phyloP scores from a whole-genome alignment of 768 basidiomycete species.

The Tricholoma terreum region DNA sequence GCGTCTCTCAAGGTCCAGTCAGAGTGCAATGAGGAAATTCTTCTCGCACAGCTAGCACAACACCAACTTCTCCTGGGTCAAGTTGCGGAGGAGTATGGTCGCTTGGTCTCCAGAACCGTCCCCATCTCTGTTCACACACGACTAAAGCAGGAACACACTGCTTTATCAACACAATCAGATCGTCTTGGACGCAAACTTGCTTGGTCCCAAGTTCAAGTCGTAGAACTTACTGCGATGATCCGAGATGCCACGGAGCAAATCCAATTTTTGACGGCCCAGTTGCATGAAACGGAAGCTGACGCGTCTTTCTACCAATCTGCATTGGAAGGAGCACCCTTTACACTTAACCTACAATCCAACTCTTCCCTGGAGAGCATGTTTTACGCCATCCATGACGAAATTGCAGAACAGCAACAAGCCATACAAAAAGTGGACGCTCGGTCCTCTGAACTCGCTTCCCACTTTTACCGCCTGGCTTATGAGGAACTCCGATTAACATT shows the following conservation, averaged over 20 bases:
- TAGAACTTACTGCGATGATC: conserved; percentile 60
- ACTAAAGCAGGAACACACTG: conserved; percentile 39
- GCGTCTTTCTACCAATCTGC: conserved; percentile 21
- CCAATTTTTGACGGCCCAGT: conserved; percentile 33
- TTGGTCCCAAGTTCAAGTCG: conserved; percentile 64
- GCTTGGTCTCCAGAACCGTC: conserved; percentile 45
- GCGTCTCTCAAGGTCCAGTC: conserved; percentile 28
- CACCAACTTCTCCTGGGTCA: conserved; percentile 42
- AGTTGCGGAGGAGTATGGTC: conserved; percentile 53
- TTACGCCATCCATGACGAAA: conserved; percentile 6
- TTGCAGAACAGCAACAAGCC: conserved; percentile 1
- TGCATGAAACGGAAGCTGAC: conserved; percentile 34
- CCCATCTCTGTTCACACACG: conserved; percentile 29
- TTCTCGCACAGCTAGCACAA: conserved; percentile 50
- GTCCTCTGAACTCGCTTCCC: conserved; percentile 21
- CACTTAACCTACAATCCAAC: not conserved
- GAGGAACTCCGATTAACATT: conserved; percentile 35
- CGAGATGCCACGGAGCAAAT: conserved; percentile 57
- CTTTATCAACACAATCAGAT: conserved; percentile 38
- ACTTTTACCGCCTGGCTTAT: conserved; percentile 36
- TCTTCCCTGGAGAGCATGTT: conserved; percentile 1
- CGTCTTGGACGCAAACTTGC: conserved; percentile 68
- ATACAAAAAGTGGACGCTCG: conserved; percentile 6
- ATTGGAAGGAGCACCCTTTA: not conserved
- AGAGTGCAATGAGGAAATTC: conserved; percentile 39